Base-by-base conservation (phyloP, 495 filamentous ascomycete species). In the Hypoxylon subgilvum region DNA sequence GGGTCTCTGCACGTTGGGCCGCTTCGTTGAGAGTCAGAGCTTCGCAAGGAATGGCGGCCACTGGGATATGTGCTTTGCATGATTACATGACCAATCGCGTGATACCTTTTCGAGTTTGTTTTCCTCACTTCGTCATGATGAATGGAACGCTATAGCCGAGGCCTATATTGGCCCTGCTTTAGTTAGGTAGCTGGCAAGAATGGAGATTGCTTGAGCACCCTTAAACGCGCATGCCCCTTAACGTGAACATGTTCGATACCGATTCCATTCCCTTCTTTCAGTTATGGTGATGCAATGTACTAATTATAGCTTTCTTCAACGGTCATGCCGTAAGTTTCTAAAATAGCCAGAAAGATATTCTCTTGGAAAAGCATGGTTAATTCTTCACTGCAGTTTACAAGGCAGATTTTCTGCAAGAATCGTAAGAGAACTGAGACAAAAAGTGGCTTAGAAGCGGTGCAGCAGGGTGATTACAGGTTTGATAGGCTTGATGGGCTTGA, bases 21-120 rank as follows among this genome's bases (percentile, higher is more conserved):
- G 72, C 12, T 96, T 90, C 69, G 81, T 95, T 6, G 72, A 86
- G 22, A 87, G 86, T 35, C 73, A 94, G 66, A 79, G 72, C 19
- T 96, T 92, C 77, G 88, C 85, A 6, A 78, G 78, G 61, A 70
- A 61, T 14, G 87, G 86, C 2, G 91, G 91, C 4, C 70, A 81
- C 14, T 96, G 91, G 91, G 76, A 79, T 18, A 59, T 73, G 54
- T 96, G 91, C 65, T 90, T 84, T 77, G 64, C 49, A 38, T 74
- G 61, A 70, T 65, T n/a, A n/a, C n/a, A n/a, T n/a, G n/a, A n/a
- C n/a, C n/a, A n/a, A n/a, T n/a, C n/a, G 65, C 50, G 39, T 73
- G 61, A 69, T 65, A 32, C 40, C 32, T 36, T n/a, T n/a, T n/a
- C n/a, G n/a, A n/a, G n/a, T n/a, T n/a, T n/a, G n/a, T n/a, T n/a